Percentiles rank a stretch among this genome's conserved stretches.
Evolutionary conservation across 257 asterid genomes (phyloP).

Genomic region (Mitragyna speciosa): DNA sequence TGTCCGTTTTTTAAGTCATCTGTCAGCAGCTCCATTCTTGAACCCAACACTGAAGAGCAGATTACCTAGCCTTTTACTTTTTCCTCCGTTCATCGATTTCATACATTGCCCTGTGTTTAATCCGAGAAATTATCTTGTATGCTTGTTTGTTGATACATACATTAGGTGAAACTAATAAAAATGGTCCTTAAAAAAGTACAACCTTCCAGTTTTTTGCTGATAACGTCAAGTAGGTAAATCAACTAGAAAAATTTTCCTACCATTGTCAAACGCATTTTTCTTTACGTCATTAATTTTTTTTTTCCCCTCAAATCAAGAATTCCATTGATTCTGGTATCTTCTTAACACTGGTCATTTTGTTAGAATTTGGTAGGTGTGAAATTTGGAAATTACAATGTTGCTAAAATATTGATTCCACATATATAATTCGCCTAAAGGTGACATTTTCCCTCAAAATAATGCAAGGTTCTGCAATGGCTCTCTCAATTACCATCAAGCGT

Average conservation of each 20-base stretch:
- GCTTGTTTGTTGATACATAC: conserved; percentile 6
- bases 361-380: conserved; percentile 23
- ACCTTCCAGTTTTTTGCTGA: neutral
- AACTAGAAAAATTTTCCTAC: neutral
- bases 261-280: neutral
- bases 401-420: neutral
- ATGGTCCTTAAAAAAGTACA: neutral
- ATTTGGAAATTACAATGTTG: neutral
- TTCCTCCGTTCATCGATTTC: neutral
- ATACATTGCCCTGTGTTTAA: neutral
- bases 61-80: conserved; percentile 28
- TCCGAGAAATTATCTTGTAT: neutral
- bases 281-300: neutral
- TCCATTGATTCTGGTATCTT: neutral
- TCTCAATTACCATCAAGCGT: conserved; percentile 26
- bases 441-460: too few species aligned
- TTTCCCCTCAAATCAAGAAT: neutral
- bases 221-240: neutral
- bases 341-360: neutral
- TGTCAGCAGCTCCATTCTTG: conserved; percentile 17
- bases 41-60: conserved; percentile 17
- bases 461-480: conserved; percentile 36
- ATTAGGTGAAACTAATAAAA: neutral
- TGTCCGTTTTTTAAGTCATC: conserved; percentile 21
- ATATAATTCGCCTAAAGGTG: neutral